Base-by-base conservation (phyloP, 2,329 filamentous ascomycete genomes). In the Alternaria ventricosa region DNA sequence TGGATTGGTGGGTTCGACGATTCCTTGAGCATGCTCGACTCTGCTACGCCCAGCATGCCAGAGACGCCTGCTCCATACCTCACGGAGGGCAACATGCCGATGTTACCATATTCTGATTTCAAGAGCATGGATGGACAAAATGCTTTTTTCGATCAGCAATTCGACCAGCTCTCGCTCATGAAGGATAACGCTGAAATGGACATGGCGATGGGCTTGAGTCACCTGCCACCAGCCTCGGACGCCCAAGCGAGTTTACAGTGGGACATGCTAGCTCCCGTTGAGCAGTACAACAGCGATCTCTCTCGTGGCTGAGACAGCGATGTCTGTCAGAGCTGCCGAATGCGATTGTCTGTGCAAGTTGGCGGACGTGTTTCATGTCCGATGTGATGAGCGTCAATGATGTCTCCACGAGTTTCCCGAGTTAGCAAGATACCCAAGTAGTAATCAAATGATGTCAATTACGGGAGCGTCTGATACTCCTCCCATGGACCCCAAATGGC, bases 1-100 rank as follows among this genome's bases (percentile, higher is more conserved):
- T 84, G 82, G 82, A 77, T 83, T 36, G 81, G 82, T 30, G 81
- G 81, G 13, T 60, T 73, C 12, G 71, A 76, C n/a, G 68, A 78
- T 2, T 63, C 69, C 5, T 55, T 61, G 57, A 61, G 28, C 15
- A 60, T 71, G 57, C 63, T 71, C 51, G 73, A 75, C 10, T 75
- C 73, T 15, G 62, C 64, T 6, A 70, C 73, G 10, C 72, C 75
- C 6, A 79, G 76, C 47, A 67, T 79, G 63, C 75, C 75, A 22
- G 72, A 77, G 59, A 78, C 76, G 15, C 76, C 76, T 2, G 64
- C 67, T 46, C 70, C 70, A 6, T 77, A 75, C 36, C 73, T 70
- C 44, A 45, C 47, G 5, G 66, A 71, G 12, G 61, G 55, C 20
- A 46, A 36, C 27, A 61, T 68, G 46, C 50, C 60, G 6, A 50